Conservation (phyloP, 2,329 filamentous ascomycete species). For the Fusarium nygamai region DNA sequence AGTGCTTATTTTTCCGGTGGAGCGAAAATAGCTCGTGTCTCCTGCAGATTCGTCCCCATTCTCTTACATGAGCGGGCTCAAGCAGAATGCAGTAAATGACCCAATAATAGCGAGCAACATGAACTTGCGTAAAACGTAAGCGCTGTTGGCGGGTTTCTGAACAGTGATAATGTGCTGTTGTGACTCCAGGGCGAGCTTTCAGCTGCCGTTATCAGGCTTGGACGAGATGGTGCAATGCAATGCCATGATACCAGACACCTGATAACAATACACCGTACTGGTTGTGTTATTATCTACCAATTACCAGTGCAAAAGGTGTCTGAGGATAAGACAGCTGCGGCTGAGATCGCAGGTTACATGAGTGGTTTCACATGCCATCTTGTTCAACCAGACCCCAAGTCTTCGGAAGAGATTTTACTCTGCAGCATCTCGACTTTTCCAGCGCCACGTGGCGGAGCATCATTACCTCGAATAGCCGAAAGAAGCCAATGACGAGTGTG, state of each 20-base stretch:
- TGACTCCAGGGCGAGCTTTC: background rate
- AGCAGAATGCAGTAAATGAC: background rate
- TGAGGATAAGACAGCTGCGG: background rate
- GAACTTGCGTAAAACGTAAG: background rate
- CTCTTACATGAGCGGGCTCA: background rate
- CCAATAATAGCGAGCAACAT: background rate
- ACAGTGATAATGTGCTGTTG: background rate
- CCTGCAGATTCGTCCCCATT: background rate
- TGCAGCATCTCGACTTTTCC: background rate
- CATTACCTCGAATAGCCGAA: background rate
- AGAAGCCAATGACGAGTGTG: background rate
- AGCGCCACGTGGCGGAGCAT: background rate
- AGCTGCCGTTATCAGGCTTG: no score
- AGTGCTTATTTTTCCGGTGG: background rate
- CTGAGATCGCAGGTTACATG: background rate
- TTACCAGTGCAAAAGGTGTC: fast-evolving
- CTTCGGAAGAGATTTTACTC: background rate
- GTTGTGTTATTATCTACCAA: background rate
- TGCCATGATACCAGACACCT: background rate
- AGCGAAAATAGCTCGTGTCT: background rate
- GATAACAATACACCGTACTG: background rate
- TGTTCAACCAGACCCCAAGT: background rate
- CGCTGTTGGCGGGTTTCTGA: background rate
- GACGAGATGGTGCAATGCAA: fast-evolving
- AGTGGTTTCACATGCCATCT: background rate